These are phyloP conservation scores for Penicillium silybi DNA, from an alignment of 495 filamentous ascomycete genomes.

Conservation along the genomic window DNA sequence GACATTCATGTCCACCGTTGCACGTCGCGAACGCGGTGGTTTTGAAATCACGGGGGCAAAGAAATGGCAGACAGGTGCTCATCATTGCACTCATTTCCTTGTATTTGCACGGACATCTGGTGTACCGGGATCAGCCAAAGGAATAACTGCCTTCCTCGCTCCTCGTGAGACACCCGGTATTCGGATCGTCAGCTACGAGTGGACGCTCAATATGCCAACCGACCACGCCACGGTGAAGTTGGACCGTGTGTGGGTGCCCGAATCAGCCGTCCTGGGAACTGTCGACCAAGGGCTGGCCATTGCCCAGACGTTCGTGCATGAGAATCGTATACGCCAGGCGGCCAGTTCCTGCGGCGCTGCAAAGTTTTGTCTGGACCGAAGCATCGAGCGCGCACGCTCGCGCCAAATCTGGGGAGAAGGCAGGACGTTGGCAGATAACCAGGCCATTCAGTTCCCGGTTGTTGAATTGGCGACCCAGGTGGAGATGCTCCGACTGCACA, in stretches of 20 bases:
- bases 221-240: conserved; percentile 55
- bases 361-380: conserved; percentile 51
- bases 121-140: conserved; percentile 38
- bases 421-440: conserved; percentile 47
- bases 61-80: conserved; percentile 61
- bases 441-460: conserved; percentile 58
- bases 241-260: conserved; percentile 45
- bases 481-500: conserved; percentile 56
- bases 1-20: conserved; percentile 54
- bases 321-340: conserved; percentile 59
- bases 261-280: conserved; percentile 43
- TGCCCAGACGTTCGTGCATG: conserved; percentile 59
- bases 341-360: conserved; percentile 56
- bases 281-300: conserved; percentile 49
- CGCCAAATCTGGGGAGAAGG: conserved; percentile 52
- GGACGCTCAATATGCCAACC: conserved; percentile 61
- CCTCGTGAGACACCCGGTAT: conserved; percentile 44
- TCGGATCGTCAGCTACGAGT: conserved; percentile 51
- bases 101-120: conserved; percentile 55
- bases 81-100: conserved; percentile 54
- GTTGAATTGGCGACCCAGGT: conserved; percentile 57
- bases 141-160: conserved; percentile 57
- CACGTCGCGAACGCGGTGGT: conserved; percentile 33
- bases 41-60: conserved; percentile 53
- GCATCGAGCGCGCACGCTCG: conserved; percentile 47